phyloP scores from a whole-genome alignment of 1,284 basidiomycete genomes.

The Veloporphyrellus conicus region DNA sequence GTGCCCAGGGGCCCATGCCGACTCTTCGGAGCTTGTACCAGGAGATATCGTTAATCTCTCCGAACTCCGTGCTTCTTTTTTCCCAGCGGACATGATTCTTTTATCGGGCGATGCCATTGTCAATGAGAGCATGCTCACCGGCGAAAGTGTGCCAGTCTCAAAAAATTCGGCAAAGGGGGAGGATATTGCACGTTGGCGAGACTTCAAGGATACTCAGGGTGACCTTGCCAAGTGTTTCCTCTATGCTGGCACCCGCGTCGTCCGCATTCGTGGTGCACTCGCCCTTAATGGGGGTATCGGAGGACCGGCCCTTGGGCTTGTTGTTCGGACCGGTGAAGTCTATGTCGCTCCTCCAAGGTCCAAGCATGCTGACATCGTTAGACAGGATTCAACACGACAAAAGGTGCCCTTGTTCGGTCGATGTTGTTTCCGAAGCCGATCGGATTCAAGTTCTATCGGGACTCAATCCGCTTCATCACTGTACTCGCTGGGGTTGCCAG shows the following conservation, averaged over 20 bases:
- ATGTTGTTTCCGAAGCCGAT: slow-evolving; percentile 99
- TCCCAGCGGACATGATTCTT: slow-evolving; percentile 91
- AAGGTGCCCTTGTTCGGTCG: slow-evolving; percentile 91
- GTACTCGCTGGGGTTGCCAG: slow-evolving; percentile 87
- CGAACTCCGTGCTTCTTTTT: slow-evolving; percentile 65
- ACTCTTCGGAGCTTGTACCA: slow-evolving; percentile 83
- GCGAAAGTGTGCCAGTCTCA: slow-evolving; percentile 91
- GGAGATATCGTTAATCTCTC: slow-evolving; percentile 93
- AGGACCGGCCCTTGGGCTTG: slow-evolving; percentile 78
- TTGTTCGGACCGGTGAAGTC: slow-evolving; percentile 80
- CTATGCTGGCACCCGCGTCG: slow-evolving; percentile 89
- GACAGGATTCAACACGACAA: slow-evolving; percentile 93
- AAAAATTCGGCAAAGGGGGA: slow-evolving; percentile 77
- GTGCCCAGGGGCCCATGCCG: slow-evolving; percentile 59
- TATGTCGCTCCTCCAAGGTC: background rate
- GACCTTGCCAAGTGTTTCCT: slow-evolving; percentile 85
- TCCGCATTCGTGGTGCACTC: slow-evolving; percentile 78
- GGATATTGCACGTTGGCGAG: slow-evolving; percentile 66
- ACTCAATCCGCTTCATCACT: slow-evolving; percentile 94
- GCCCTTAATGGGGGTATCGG: slow-evolving; percentile 50
- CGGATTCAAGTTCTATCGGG: slow-evolving; percentile 96
- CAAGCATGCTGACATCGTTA: slow-evolving; percentile 2
- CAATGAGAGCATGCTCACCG: slow-evolving; percentile 98
- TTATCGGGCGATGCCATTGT: slow-evolving; percentile 95
- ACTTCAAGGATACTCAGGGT: slow-evolving; percentile 59